Conservation (phyloP, 164 flowering plant species). For the Kingdonia uniflora region DNA sequence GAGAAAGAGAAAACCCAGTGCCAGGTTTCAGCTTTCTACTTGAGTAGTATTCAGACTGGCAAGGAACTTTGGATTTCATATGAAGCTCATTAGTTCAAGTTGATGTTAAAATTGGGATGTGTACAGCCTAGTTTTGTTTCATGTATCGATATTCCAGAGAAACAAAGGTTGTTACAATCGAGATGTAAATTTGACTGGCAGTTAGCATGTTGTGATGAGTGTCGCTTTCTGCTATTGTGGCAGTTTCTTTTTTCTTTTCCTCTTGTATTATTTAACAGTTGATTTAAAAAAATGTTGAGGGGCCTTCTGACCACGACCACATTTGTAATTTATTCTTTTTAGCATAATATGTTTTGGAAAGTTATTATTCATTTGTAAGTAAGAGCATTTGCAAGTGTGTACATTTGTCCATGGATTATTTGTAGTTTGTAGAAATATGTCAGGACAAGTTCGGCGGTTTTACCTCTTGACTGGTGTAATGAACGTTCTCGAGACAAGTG, state of each 20-base stretch:
- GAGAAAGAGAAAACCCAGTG: slow-evolving; percentile 79
- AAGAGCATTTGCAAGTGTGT: no score
- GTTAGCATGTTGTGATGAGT: slow-evolving; percentile 9
- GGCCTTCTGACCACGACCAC: neutral
- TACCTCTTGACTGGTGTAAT: no score
- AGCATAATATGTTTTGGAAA: no score
- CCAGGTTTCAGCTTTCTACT: slow-evolving; percentile 74
- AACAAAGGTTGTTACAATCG: slow-evolving; percentile 9
- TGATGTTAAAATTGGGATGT: slow-evolving; percentile 13
- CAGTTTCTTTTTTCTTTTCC: neutral
- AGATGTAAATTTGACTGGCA: slow-evolving; percentile 10
- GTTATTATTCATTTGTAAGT: no score
- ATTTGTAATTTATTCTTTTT: slow-evolving; percentile 1
- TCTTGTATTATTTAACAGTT: slow-evolving; percentile 20
- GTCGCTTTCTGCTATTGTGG: slow-evolving; percentile 4
- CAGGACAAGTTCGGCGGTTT: no score
- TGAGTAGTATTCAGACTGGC: slow-evolving; percentile 14
- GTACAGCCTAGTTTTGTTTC: slow-evolving; percentile 13
- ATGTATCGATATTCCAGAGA: slow-evolving; percentile 1
- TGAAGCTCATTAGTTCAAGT: slow-evolving; percentile 3
- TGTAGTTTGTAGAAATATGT: no score
- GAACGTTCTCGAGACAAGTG: no score
- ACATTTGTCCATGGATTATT: no score
- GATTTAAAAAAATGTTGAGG: neutral
- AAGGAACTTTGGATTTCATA: neutral